Conservation (phyloP, 164 flowering plant genomes). For the Magnolia officinalis region DNA sequence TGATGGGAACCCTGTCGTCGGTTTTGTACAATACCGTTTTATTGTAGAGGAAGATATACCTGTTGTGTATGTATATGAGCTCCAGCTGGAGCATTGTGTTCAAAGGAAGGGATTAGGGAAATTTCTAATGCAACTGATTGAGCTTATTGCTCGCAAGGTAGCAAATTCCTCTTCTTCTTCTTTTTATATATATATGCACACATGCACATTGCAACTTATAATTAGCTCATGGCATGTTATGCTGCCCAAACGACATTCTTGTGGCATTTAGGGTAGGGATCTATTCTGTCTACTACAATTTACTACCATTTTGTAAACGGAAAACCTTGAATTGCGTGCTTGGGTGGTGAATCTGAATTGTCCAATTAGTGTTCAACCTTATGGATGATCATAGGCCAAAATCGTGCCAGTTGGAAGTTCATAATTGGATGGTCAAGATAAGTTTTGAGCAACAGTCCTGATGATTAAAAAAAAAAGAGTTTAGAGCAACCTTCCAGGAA, state of each 20-base stretch:
- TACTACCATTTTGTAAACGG: not conserved
- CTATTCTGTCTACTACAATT: not conserved
- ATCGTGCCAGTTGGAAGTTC: not conserved
- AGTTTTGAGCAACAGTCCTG: not conserved
- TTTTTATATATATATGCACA: too few relatives aligned
- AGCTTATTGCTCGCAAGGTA: slow-evolving; percentile 89
- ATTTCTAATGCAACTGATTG: slow-evolving; percentile 78
- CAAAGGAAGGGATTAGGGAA: slow-evolving; percentile 85
- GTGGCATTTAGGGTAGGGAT: not conserved
- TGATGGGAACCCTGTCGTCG: slow-evolving; percentile 43
- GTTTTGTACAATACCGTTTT: slow-evolving; percentile 87
- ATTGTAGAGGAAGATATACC: slow-evolving; percentile 82
- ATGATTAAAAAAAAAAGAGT: not conserved
- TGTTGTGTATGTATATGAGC: slow-evolving; percentile 83
- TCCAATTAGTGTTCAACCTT: not conserved
- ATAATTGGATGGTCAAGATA: not conserved
- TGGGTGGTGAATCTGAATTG: not conserved
- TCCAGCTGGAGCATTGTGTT: slow-evolving; percentile 72
- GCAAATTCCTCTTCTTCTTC: not conserved
- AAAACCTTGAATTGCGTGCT: not conserved
- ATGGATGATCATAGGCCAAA: not conserved
- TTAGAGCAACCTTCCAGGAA: not conserved
- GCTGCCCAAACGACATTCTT: not conserved
- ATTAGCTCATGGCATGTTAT: not conserved
- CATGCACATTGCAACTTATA: not conserved